Conservation (phyloP, 805 yeast species). For the Saccharomyces jurei region DNA sequence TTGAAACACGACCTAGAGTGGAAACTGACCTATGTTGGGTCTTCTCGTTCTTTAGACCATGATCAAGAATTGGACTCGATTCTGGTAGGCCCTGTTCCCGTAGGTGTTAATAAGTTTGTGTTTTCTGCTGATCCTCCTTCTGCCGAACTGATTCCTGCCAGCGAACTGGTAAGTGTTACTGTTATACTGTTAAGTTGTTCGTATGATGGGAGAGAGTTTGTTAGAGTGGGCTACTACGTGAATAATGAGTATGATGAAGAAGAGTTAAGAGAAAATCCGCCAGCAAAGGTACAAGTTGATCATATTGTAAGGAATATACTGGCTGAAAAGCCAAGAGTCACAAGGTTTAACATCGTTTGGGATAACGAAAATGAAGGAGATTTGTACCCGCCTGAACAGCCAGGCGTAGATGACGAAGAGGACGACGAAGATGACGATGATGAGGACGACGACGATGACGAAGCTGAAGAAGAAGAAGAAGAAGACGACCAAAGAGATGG, state of each 20-base stretch:
- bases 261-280: conserved; percentile 89
- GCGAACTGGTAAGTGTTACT: conserved; percentile 90
- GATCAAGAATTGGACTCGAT: conserved; percentile 95
- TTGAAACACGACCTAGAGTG: conserved; percentile 81
- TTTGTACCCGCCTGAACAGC: conserved; percentile 72
- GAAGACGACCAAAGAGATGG: conserved; percentile 41
- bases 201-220: conserved; percentile 89
- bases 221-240: conserved; percentile 94
- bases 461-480: conserved; percentile 38
- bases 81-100: conserved; percentile 98
- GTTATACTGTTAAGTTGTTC: conserved; percentile 90
- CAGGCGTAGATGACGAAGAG: conserved; percentile 53
- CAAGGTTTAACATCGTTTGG: conserved; percentile 96
- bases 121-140: conserved; percentile 95
- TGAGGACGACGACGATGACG: conserved; percentile 47
- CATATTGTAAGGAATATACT: conserved; percentile 88
- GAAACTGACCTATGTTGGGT: conserved; percentile 95
- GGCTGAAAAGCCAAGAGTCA: conserved; percentile 96
- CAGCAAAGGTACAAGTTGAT: conserved; percentile 85
- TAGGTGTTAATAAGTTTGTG: conserved; percentile 88
- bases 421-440: conserved; percentile 60
- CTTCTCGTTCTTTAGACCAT: conserved; percentile 87
- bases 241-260: conserved; percentile 94
- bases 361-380: conserved; percentile 65
- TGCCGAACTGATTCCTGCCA: conserved; percentile 91